Conservation (phyloP, 176 grass and related monocot species). For the Triticum monococcum region DNA sequence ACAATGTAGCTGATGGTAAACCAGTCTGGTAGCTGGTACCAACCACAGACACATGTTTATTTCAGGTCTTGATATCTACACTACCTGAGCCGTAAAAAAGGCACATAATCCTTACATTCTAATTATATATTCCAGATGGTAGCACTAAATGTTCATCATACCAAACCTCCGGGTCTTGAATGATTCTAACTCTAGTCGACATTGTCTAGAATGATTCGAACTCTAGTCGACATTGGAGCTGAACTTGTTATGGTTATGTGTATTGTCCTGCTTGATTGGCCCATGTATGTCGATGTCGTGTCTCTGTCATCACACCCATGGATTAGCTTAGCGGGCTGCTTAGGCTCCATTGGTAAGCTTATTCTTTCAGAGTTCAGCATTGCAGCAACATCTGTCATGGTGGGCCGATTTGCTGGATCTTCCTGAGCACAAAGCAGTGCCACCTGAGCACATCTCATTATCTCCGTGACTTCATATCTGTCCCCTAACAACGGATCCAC, state of each 20-base stretch:
- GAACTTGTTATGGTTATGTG: conserved; percentile 40
- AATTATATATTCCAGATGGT: too few relatives aligned
- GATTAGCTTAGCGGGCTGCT: conserved; percentile 4
- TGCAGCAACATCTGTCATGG: conserved; percentile 35
- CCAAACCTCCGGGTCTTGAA: conserved; percentile 27
- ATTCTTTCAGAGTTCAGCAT: conserved; percentile 34
- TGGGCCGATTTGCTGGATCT: conserved; percentile 39
- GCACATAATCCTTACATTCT: too few relatives aligned
- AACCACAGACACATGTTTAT: too few relatives aligned
- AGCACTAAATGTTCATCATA: neutral
- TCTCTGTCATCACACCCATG: neutral
- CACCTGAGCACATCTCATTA: conserved; percentile 24
- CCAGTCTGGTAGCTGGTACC: too few relatives aligned
- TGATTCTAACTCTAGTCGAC: conserved; percentile 34
- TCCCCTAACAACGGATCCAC: conserved; percentile 32
- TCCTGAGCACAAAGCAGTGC: conserved; percentile 55
- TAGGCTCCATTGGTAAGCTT: conserved; percentile 13
- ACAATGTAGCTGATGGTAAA: too few relatives aligned
- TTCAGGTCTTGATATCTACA: too few relatives aligned
- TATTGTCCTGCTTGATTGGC: conserved; percentile 38
- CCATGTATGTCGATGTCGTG: neutral
- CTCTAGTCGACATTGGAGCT: conserved; percentile 22
- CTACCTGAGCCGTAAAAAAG: too few relatives aligned
- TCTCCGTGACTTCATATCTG: neutral
- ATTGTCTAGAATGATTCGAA: conserved; percentile 31